Evolutionary conservation across 2,329 filamentous ascomycete genomes (phyloP).

Genomic region (Aspergillus candidus): DNA sequence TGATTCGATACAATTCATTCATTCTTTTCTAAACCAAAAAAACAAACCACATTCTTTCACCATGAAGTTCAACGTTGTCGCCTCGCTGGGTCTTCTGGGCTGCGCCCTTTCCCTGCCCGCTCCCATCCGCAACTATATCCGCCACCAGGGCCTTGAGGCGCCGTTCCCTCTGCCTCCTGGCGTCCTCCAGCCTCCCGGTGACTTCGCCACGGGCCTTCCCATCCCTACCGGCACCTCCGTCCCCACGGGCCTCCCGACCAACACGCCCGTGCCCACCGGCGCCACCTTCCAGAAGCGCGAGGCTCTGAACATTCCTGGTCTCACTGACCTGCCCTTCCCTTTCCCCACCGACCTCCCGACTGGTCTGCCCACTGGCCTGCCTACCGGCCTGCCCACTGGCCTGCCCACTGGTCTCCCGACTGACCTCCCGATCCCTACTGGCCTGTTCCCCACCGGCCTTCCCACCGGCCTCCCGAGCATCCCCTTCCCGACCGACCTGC

Average conservation of each 20-base stretch:
- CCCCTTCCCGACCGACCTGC: not conserved
- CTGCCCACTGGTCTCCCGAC: not conserved
- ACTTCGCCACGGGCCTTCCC: no score
- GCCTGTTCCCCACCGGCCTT: not conserved
- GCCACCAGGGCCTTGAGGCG: not conserved
- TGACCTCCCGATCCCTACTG: not conserved
- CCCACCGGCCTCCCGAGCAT: not conserved
- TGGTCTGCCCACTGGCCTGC: not conserved
- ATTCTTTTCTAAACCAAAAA: not conserved
- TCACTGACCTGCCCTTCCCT: constrained; percentile 1
- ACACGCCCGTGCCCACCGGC: no score
- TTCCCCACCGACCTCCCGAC: not conserved
- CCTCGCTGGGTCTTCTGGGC: constrained; percentile 6
- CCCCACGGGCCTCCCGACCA: no score
- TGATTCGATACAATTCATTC: not conserved
- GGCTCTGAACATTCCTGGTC: not conserved
- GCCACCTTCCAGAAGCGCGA: no score
- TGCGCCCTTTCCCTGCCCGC: constrained; percentile 7
- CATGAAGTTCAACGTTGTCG: constrained; percentile 8
- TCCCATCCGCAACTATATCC: not conserved
- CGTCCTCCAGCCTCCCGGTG: no score
- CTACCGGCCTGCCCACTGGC: not conserved
- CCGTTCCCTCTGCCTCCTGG: no score
- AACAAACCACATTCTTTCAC: not conserved
- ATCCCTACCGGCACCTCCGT: no score